Evolutionary conservation across 306 rosid genomes (phyloP), one percentile per base, ranked within the genome.

Genomic region (Cicer yamashitae): DNA sequence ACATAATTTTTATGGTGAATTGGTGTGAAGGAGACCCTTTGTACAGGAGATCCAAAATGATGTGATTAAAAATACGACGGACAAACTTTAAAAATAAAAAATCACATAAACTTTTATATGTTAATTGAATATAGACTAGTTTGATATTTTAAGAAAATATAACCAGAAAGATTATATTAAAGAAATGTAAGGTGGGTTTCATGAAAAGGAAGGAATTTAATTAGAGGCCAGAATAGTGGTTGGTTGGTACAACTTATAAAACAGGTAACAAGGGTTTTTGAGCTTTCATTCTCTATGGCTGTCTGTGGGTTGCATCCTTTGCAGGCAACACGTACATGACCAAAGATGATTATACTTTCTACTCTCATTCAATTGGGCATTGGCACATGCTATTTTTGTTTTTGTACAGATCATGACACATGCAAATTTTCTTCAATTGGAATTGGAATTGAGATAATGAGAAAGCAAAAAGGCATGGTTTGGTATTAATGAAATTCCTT

Each of bases 221-320:
- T 51, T 51, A 22, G 54, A 61, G 47, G 18, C 5, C 7, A 7
- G 52, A 53, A 53, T 71, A 47, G 52, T 60, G 73, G 17, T 17
- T 82, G 87, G 3, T 84, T 77, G 88, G 87, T 82, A 78, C 57
- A 81, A 67, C 71, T 57, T 40, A 73, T 52, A 71, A 78, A 64
- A 37, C 69, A 17, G 62, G 14, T 45, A n/a, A 68, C 25, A 25
- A 37, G 8, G 7, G 17, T 51, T 67, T 57, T 47, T 53, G 13
- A 54, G 66, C 72, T 74, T 58, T 67, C 44, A 43, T 47, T 71
- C 39, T 51, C 34, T 47, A 4, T 61, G 20, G 17, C 65, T 50
- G 34, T 25, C 34, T 25, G 34, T 3, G 34, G 34, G 34, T 25
- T 25, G 34, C 34, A 25, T 25, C 34, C 34, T 25, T 25, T 25